phyloP scores from a whole-genome alignment of 345 rosid genomes.

The Eutrema japonicum region DNA sequence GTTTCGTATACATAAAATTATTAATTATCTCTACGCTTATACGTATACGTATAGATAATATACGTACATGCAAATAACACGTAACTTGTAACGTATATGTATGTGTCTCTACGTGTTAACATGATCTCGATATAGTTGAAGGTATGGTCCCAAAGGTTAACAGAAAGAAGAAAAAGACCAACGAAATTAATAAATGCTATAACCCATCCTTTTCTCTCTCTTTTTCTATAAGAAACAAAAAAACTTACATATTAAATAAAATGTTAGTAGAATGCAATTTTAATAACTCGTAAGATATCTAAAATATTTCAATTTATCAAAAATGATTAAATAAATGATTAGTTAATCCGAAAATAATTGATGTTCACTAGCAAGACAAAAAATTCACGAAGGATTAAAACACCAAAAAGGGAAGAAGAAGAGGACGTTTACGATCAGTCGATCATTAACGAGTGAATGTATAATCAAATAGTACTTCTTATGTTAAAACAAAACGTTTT shows the following conservation, averaged over 20 bases:
- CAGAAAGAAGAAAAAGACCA: conserved; percentile 25
- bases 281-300: neutral
- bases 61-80: conserved; percentile 28
- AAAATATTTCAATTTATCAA: too few relatives aligned
- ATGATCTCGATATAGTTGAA: conserved; percentile 35
- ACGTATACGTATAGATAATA: conserved; percentile 1
- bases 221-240: neutral
- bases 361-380: too few relatives aligned
- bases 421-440: too few relatives aligned
- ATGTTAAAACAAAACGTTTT: neutral
- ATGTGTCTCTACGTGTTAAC: conserved; percentile 32
- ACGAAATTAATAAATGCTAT: conserved; percentile 18
- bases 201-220: conserved; percentile 15
- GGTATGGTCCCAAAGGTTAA: conserved; percentile 36
- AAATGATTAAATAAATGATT: too few relatives aligned
- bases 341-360: too few relatives aligned
- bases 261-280: neutral
- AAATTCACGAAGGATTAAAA: too few relatives aligned
- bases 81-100: conserved; percentile 31
- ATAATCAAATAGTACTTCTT: too few relatives aligned
- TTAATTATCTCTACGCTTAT: neutral
- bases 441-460: too few relatives aligned
- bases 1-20: conserved; percentile 8
- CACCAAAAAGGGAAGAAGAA: too few relatives aligned
- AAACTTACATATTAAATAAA: too few relatives aligned